Evolutionary conservation across 805 yeast species (phyloP).

Genomic region (Dipodascopsis uninucleata): DNA sequence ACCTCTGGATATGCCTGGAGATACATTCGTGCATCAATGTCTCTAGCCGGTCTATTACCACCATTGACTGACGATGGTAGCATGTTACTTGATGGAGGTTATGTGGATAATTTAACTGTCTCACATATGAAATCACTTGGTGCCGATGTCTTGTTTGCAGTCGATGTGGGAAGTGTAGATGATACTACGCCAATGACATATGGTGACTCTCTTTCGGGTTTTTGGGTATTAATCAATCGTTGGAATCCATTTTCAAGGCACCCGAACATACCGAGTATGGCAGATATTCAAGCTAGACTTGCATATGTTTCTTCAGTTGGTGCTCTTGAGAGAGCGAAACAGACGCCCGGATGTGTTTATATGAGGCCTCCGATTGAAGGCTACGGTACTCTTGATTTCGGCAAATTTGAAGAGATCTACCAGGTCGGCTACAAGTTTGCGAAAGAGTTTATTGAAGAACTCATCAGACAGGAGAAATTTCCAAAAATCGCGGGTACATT

Average conservation of each 20-base stretch:
- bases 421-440: constrained; percentile 78
- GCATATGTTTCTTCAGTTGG: constrained; percentile 95
- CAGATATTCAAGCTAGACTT: constrained; percentile 87
- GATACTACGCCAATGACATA: constrained; percentile 85
- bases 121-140: constrained; percentile 82
- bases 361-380: constrained; percentile 91
- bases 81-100: constrained; percentile 95
- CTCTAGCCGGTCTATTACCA: constrained; percentile 89
- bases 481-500: constrained; percentile 57
- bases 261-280: constrained; percentile 89
- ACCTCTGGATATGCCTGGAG: constrained; percentile 93
- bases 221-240: constrained; percentile 82
- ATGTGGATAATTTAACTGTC: constrained; percentile 89
- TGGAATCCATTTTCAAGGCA: constrained; percentile 85
- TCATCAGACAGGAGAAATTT: constrained; percentile 52
- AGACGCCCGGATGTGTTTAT: constrained; percentile 78
- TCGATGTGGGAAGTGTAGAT: constrained; percentile 93
- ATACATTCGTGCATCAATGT: constrained; percentile 92
- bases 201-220: constrained; percentile 78
- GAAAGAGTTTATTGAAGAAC: constrained; percentile 49
- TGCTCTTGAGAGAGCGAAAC: constrained; percentile 84
- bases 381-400: constrained; percentile 88
- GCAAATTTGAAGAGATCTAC: constrained; percentile 84
- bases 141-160: constrained; percentile 81
- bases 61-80: constrained; percentile 84